Conservation (phyloP, 768 basidiomycete species). For the Agrocybe praecox region DNA sequence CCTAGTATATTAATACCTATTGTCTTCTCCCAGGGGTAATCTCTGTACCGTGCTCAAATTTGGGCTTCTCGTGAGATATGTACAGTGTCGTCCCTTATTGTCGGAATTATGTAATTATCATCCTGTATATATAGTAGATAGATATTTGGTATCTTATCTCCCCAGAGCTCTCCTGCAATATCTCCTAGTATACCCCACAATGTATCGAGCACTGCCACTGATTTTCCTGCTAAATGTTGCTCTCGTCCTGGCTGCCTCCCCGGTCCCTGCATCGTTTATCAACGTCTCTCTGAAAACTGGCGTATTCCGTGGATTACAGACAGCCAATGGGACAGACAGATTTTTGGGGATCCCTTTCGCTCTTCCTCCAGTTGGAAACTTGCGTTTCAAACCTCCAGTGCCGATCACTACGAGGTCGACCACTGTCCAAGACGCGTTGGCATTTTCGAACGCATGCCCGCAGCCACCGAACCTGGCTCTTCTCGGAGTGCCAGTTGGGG, state of each 20-base stretch:
- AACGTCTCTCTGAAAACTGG: constrained; percentile 35
- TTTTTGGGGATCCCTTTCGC: constrained; percentile 69
- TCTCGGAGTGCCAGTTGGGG: constrained; percentile 46
- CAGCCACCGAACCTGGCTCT: constrained; percentile 34
- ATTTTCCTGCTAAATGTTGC: not conserved
- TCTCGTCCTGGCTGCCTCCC: not conserved
- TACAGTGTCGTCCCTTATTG: no score
- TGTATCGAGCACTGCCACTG: no score
- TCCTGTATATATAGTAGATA: no score
- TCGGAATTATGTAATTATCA: no score
- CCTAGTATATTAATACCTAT: no score
- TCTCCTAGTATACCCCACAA: no score
- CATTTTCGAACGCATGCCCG: constrained; percentile 59
- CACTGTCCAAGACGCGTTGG: constrained; percentile 41
- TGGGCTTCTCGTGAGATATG: no score
- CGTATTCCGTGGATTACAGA: constrained; percentile 43
- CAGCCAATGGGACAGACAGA: constrained; percentile 47
- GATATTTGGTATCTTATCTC: no score
- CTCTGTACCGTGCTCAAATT: no score
- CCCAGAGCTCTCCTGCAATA: no score
- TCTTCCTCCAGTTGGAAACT: constrained; percentile 51
- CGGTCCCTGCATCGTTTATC: not conserved
- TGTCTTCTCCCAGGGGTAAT: no score
- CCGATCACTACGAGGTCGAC: constrained; percentile 33
- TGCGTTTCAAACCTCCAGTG: constrained; percentile 61